Percentiles rank a stretch among this genome's conserved stretches.
Evolutionary conservation across 805 yeast species (phyloP).

Genomic region (Schwanniomyces polymorphus): DNA sequence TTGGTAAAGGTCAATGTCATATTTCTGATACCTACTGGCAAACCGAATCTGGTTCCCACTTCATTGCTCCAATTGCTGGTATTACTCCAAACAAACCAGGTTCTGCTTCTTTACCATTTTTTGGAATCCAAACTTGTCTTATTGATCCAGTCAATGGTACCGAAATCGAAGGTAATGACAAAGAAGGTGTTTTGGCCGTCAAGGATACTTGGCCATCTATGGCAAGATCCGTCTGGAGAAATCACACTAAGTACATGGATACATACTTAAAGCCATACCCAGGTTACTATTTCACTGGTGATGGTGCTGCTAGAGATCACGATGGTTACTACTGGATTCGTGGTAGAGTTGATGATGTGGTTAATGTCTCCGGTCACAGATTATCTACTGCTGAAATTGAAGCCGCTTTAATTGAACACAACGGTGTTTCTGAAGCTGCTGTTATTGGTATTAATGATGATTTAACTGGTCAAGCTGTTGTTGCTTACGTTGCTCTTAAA

Average conservation of each 20-base stretch:
- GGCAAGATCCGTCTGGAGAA: constrained; percentile 80
- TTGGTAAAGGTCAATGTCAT: constrained; percentile 70
- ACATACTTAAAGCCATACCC: constrained; percentile 83
- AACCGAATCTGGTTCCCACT: constrained; percentile 82
- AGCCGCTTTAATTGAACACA: constrained; percentile 75
- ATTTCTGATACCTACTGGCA: constrained; percentile 88
- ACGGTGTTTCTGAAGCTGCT: constrained; percentile 72
- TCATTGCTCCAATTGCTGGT: constrained; percentile 73
- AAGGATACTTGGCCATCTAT: constrained; percentile 81
- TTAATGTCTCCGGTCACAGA: constrained; percentile 83
- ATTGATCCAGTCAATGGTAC: constrained; percentile 74
- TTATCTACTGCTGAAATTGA: constrained; percentile 88
- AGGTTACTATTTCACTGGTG: constrained; percentile 83
- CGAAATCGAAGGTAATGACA: constrained; percentile 66
- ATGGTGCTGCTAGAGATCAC: constrained; percentile 83
- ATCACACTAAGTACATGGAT: constrained; percentile 72
- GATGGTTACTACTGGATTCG: constrained; percentile 85
- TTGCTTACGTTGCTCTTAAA: constrained; percentile 77
- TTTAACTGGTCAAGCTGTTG: constrained; percentile 84
- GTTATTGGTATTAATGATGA: constrained; percentile 84
- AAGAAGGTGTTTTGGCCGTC: constrained; percentile 79
- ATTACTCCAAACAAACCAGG: constrained; percentile 84
- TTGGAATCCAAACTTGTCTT: constrained; percentile 73
- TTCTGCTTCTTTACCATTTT: constrained; percentile 80
- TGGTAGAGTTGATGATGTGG: constrained; percentile 88